These are phyloP conservation scores for Jatropha curcas DNA, from an alignment of 345 rosid genomes.

Conservation along the genomic window DNA sequence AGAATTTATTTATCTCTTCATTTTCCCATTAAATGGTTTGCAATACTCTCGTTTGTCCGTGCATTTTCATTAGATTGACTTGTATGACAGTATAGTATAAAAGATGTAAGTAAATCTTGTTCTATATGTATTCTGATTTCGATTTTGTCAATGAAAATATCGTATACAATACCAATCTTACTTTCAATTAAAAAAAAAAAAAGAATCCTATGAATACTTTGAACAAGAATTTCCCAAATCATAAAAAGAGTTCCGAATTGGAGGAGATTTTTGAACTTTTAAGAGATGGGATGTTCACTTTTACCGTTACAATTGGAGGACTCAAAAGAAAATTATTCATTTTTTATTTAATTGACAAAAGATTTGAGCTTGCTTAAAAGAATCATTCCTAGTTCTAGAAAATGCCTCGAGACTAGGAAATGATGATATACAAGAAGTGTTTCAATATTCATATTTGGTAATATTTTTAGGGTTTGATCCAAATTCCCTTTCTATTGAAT, in stretches of 20 bases:
- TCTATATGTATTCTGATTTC: too few relatives aligned
- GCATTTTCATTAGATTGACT: too few relatives aligned
- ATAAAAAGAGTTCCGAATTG: constrained; percentile 17
- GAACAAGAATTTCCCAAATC: constrained; percentile 23
- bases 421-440: constrained; percentile 32
- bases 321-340: constrained; percentile 16
- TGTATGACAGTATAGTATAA: too few relatives aligned
- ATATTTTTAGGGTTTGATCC: constrained; percentile 26
- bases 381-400: constrained; percentile 14
- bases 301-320: constrained; percentile 18
- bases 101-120: too few relatives aligned
- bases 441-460: constrained; percentile 35
- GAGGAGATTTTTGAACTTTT: constrained; percentile 21
- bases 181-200: too few relatives aligned
- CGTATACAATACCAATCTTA: too few relatives aligned
- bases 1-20: too few relatives aligned
- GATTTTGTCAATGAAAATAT: too few relatives aligned
- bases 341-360: constrained; percentile 5
- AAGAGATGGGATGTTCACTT: constrained; percentile 30
- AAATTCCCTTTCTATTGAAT: not conserved
- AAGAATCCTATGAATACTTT: constrained; percentile 16
- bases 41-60: too few relatives aligned
- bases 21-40: too few relatives aligned
- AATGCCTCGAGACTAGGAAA: not conserved
- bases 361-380: not conserved